These are phyloP conservation scores for Ochetophila trinervis DNA, from an alignment of 306 rosid species.

Conservation along the genomic window DNA sequence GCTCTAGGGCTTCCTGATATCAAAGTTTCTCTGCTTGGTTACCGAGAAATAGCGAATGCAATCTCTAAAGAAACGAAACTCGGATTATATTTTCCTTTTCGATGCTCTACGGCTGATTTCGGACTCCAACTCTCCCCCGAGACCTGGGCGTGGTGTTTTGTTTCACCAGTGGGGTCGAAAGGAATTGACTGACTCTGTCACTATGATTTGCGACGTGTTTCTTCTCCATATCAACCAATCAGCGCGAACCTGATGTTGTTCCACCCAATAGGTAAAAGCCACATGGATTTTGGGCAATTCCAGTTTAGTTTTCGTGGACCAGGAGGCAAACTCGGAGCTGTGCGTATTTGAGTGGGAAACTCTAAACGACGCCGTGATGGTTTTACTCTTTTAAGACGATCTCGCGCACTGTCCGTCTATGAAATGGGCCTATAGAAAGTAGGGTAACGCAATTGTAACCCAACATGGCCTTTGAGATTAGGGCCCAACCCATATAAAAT, in stretches of 20 bases:
- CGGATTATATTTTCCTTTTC: background rate
- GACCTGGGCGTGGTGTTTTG: conserved; percentile 25
- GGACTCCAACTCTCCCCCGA: conserved; percentile 15
- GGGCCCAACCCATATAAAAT: no score
- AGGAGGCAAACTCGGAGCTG: background rate
- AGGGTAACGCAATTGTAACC: no score
- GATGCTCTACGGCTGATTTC: background rate
- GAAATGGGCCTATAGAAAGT: no score
- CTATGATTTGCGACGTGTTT: conserved; percentile 61
- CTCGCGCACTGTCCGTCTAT: background rate
- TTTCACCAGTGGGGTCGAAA: conserved; percentile 27
- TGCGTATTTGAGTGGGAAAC: no score
- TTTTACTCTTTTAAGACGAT: background rate
- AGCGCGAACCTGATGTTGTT: conserved; percentile 19
- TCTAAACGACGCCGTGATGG: background rate
- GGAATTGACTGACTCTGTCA: conserved; percentile 12
- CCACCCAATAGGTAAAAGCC: conserved; percentile 32
- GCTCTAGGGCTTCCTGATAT: background rate
- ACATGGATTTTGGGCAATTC: background rate
- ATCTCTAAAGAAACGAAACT: no score
- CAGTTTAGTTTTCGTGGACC: background rate
- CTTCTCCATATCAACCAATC: conserved; percentile 51
- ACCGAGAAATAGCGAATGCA: conserved; percentile 6
- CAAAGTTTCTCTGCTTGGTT: conserved; percentile 14
- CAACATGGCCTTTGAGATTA: no score